Evolutionary conservation across 1,284 basidiomycete genomes (phyloP), one percentile per base, ranked within the genome.

Genomic region (Rhodotorula sp.): DNA sequence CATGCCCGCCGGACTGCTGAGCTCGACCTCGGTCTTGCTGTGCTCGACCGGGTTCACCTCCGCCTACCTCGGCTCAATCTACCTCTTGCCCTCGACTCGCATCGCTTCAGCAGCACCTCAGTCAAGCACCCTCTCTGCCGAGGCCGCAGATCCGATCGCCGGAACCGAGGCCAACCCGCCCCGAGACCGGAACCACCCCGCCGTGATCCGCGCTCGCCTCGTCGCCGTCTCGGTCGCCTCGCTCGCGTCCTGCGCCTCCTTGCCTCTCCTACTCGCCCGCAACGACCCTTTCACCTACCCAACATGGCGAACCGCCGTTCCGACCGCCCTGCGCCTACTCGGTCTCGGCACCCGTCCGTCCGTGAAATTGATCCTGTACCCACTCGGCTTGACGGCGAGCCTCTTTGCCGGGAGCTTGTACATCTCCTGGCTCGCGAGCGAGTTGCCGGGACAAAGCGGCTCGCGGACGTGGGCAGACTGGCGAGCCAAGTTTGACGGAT

Each of bases 341-440:
- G 80, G 80, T 4, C 66, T 81, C 50, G 63, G 70, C 10, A 12
- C 52, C 45, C 67, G 59, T 54, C 65, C 71, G 31, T 45, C 71
- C 18, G 49, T 64, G 62, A 62, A 66, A 49, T 34, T 62, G 26
- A 31, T 68, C 48, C 49, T 76, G 64, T 61, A 69, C 72, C 54
- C 74, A 6, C 57, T 78, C 47, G 73, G 73, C 38, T 71, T 97
- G 45, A 89, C 90, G 0, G 90, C 91, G 0, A 74, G 87, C 3
- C 85, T 98, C n/a, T 95, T 91, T 80, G 80, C 88, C 5, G 95
- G 95, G 0, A 92, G 94, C 0, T 81, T 98, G 0, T 92, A 90
- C 77, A 86, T 85, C 8, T 82, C 78, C 21, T 89, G 82, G 73
- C 82, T 93, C 2, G 83, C 83, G 10, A 77, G 81, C 5, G 79